Base-by-base conservation (phyloP, 352 stramenopile genomes). In the Nothophytophthora sp. region DNA sequence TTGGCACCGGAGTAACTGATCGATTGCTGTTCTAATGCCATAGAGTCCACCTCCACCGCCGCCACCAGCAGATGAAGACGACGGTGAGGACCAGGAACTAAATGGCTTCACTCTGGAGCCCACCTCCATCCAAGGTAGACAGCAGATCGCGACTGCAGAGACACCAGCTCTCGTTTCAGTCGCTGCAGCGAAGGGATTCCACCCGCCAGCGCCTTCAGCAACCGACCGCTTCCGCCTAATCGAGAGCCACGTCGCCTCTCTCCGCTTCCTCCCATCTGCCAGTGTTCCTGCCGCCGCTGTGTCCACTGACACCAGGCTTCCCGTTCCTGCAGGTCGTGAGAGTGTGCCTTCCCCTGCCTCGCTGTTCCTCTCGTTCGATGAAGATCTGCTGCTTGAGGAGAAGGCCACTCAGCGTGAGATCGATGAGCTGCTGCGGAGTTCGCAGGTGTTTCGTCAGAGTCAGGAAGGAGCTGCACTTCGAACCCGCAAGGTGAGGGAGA, bases 41-140 rank as follows among this genome's bases (percentile, higher is more conserved):
- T 48, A 75, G 65, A 81, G 68, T 65, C 76, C 60, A 7, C 76
- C 76, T 15, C 75, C 75, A 3, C 76, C 74, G 13, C 69, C 76
- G 33, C 73, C 76, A 16, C 72, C 73, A 50, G 58, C 54, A 39
- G 67, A 84, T 30, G 70, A 87, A 1, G 68, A 76, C 22, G 67
- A 79, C 33, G 32, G 67, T n/a, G 43, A 63, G 2, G 62, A 74
- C 32, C 6, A 62, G 28, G 50, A 73, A 8, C 32, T 81, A 4
- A 12, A 63, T 27, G 8, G 18, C 1, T 83, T 83, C 34, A 34
- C 47, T 3, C 24, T 81, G 55, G 29, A 63, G 49, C 18, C 29
- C 18, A 13, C 15, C 41, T n/a, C n/a, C n/a, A n/a, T n/a, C n/a
- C n/a, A n/a, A n/a, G n/a, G n/a, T 18, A 33, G 8, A 13, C 27